Base-by-base conservation (phyloP, 1,284 basidiomycete genomes). In the Laetiporus sulphureus region DNA sequence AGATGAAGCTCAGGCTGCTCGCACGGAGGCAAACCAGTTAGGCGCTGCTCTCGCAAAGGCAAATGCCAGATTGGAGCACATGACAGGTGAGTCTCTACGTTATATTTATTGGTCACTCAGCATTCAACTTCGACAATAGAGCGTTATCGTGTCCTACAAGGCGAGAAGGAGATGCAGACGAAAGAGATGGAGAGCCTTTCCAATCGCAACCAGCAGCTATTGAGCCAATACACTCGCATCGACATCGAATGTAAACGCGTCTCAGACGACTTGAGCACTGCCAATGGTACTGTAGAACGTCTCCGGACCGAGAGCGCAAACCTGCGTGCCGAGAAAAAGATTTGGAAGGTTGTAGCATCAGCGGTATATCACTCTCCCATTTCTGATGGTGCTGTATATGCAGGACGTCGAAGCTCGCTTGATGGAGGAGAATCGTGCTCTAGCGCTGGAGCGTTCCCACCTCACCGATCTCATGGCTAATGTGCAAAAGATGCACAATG, bases 241-340 rank as follows among this genome's bases (percentile, higher is more conserved):
- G 84, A 84, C 51, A 80, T 83, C 50, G 80, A 80, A 49, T 79
- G 71, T 50, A 71, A 69, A 48, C 71, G 80, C 39, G 68, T 78
- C 35, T 67, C 76, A 8, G 81, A 87, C 41, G 83, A 88, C 40
- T 62, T 87, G 10, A 61, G 75, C 29, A 61, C 69, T 16, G 69
- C 79, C 2, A 77, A 75, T 44, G 66, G 70, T 24, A 68, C 71
- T 11, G 62, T 83, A 21, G 88, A 92, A 45, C 79, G 85, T 44
- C 66, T 91, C 29, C 79, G 89, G 5, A 91, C 87, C 51, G 92
- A 96, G 56, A 77, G 73, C 46, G 84, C 89, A 1, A 91, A 87
- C 54, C 73, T 95, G 23, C 78, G 84, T 22, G 91, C 91, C 0
- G 94, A 97, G 72, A 92, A 91, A 69, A 85, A 83, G 54, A 86